Evolutionary conservation across 345 rosid genomes (phyloP).

Genomic region (Excoecaria agallocha): DNA sequence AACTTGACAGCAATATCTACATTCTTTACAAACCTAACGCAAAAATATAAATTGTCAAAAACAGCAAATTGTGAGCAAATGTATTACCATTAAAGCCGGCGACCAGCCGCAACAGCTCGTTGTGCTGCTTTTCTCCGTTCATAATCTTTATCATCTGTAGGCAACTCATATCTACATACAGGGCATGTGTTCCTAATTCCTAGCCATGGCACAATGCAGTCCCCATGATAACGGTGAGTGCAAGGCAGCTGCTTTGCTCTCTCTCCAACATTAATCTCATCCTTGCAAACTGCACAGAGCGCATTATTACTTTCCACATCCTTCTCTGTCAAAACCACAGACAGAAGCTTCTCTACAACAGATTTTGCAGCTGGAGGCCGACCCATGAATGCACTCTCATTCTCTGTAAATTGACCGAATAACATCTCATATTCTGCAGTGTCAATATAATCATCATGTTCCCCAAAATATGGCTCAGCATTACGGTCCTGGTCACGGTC

Average conservation of each 20-base stretch:
- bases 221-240: conserved; percentile 71
- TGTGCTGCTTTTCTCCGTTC: conserved; percentile 49
- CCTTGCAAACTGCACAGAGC: conserved; percentile 82
- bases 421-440: conserved; percentile 66
- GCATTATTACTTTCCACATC: conserved; percentile 46
- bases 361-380: conserved; percentile 68
- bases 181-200: conserved; percentile 89
- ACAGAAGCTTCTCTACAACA: conserved; percentile 57
- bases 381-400: conserved; percentile 53
- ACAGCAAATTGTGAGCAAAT: conserved; percentile 9
- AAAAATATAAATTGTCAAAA: conserved; percentile 22
- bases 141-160: conserved; percentile 72
- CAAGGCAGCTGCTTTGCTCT: conserved; percentile 76
- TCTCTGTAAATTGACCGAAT: conserved; percentile 79
- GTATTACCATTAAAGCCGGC: conserved; percentile 31
- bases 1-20: conserved; percentile 28
- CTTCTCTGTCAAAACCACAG: conserved; percentile 42
- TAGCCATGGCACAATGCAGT: conserved; percentile 86
- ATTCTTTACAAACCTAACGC: conserved; percentile 31
- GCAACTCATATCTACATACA: conserved; percentile 81
- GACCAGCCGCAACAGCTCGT: conserved; percentile 24
- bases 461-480: conserved; percentile 49
- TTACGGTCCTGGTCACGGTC: conserved; percentile 39
- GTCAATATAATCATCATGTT: conserved; percentile 52
- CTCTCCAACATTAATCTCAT: conserved; percentile 59